Percentiles rank a stretch among this genome's conserved stretches.
phyloP scores from a whole-genome alignment of 768 basidiomycete species.

The Mycena chlorophos region DNA sequence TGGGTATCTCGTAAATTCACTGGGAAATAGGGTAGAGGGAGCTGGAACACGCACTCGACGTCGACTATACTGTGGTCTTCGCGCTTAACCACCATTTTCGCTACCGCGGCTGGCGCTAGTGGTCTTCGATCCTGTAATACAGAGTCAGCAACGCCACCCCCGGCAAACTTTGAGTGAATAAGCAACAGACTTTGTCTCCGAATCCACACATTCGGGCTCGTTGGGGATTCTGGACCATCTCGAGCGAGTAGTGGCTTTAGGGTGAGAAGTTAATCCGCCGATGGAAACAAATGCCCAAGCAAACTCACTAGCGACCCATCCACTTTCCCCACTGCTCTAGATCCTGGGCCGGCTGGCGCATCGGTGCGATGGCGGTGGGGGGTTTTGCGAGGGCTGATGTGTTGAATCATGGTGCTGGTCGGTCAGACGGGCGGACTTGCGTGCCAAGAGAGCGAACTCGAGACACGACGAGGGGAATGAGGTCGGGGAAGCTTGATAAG shows the following conservation, averaged over 20 bases:
- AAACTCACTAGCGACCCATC: constrained; percentile 59
- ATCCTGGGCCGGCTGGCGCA: constrained; percentile 37
- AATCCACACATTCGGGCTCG: constrained; percentile 96
- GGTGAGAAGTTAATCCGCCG: constrained; percentile 12
- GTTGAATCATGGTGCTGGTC: constrained; percentile 60
- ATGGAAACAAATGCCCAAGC: constrained; percentile 13
- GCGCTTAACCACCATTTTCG: constrained; percentile 74
- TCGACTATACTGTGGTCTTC: constrained; percentile 69
- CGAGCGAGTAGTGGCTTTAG: constrained; percentile 74
- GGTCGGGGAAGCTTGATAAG: constrained; percentile 1
- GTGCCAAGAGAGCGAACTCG: too few species aligned
- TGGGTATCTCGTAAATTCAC: constrained; percentile 36
- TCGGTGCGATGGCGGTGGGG: constrained; percentile 30
- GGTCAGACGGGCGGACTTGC: neutral
- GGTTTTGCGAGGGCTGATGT: constrained; percentile 49
- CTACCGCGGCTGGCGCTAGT: constrained; percentile 86
- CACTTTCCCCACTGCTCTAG: constrained; percentile 74
- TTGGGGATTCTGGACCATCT: constrained; percentile 84
- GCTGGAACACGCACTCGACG: constrained; percentile 61
- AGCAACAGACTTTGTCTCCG: constrained; percentile 77
- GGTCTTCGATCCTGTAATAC: constrained; percentile 80
- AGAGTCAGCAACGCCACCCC: constrained; percentile 16
- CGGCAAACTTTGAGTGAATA: constrained; percentile 19
- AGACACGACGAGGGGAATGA: too few species aligned
- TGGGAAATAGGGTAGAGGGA: constrained; percentile 14